A percentile compares a stretch with the other conserved stretches of the same genome.
These are phyloP conservation scores for Geotrichum citri-aurantii DNA, from an alignment of 1,139 yeast species.

Conservation along the genomic window DNA sequence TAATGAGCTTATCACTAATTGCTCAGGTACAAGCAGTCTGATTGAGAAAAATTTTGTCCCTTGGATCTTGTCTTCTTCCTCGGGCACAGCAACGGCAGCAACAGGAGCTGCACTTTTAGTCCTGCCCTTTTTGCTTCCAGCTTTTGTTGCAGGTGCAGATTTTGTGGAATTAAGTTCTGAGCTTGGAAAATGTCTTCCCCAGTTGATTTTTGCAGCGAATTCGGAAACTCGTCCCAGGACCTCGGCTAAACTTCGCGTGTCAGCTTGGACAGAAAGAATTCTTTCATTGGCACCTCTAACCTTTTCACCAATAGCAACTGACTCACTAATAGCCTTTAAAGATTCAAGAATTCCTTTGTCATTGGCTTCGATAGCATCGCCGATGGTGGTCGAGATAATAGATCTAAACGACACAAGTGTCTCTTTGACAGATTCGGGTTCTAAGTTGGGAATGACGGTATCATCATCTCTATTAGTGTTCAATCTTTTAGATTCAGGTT, in stretches of 20 bases:
- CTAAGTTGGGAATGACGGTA: not conserved
- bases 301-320: constrained; percentile 11
- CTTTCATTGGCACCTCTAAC: constrained; percentile 16
- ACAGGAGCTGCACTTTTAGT: not conserved
- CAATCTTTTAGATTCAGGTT: constrained; percentile 9
- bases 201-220: constrained; percentile 8
- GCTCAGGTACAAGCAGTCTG: constrained; percentile 11
- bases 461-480: not conserved
- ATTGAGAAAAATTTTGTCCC: constrained; percentile 21
- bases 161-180: not conserved
- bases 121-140: constrained; percentile 9
- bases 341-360: constrained; percentile 5
- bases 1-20: constrained; percentile 2
- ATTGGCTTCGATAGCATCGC: constrained; percentile 13
- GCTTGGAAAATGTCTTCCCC: constrained; percentile 7
- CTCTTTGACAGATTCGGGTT: not conserved
- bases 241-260: constrained; percentile 4
- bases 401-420: constrained; percentile 3
- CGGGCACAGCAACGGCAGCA: constrained; percentile 18
- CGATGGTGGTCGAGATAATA: constrained; percentile 8
- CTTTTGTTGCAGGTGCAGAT: not conserved
- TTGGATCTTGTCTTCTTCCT: constrained; percentile 27
- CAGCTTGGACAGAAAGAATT: constrained; percentile 5
- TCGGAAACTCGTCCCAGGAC: constrained; percentile 4
- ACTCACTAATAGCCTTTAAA: not conserved